A percentile compares a stretch with the other conserved stretches of the same genome.
Evolutionary conservation across 202 grass and related monocot genomes (phyloP).

Genomic region (Elaeis oleifera): DNA sequence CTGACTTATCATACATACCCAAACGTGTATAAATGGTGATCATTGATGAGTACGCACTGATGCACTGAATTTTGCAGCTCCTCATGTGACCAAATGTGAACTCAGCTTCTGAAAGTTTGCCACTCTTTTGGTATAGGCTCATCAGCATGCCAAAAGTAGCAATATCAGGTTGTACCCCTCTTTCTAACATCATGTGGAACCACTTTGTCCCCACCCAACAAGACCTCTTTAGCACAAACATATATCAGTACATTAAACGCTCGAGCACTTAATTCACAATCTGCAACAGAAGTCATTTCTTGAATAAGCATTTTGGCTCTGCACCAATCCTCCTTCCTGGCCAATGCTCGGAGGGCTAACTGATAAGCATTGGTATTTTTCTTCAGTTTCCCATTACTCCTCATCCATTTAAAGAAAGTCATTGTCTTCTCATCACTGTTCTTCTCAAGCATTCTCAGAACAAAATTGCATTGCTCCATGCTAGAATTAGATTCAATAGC

Average conservation of each 20-base stretch:
- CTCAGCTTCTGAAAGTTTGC: constrained; percentile 48
- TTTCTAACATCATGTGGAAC: constrained; percentile 64
- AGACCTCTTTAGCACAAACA: constrained; percentile 75
- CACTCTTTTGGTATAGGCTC: constrained; percentile 74
- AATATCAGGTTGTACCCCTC: constrained; percentile 48
- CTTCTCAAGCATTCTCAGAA: constrained; percentile 54
- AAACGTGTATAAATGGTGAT: constrained; percentile 63
- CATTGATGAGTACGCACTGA: constrained; percentile 72
- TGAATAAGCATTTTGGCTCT: constrained; percentile 51
- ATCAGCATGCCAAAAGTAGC: constrained; percentile 89
- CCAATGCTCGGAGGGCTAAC: constrained; percentile 58
- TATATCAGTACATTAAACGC: constrained; percentile 77
- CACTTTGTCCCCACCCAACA: constrained; percentile 71
- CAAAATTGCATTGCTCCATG: constrained; percentile 62
- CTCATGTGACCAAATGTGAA: constrained; percentile 69
- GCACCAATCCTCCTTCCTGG: constrained; percentile 81
- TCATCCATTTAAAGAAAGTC: constrained; percentile 85
- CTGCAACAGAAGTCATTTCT: constrained; percentile 54
- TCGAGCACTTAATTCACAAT: constrained; percentile 47
- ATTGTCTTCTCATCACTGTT: constrained; percentile 51
- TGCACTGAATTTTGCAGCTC: constrained; percentile 46
- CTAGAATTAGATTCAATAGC: constrained; percentile 28
- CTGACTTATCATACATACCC: constrained; percentile 51
- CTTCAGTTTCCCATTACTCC: constrained; percentile 49
- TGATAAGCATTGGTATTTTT: constrained; percentile 60